Conservation (phyloP, 768 basidiomycete species). For the Plicaturopsis crispa region DNA sequence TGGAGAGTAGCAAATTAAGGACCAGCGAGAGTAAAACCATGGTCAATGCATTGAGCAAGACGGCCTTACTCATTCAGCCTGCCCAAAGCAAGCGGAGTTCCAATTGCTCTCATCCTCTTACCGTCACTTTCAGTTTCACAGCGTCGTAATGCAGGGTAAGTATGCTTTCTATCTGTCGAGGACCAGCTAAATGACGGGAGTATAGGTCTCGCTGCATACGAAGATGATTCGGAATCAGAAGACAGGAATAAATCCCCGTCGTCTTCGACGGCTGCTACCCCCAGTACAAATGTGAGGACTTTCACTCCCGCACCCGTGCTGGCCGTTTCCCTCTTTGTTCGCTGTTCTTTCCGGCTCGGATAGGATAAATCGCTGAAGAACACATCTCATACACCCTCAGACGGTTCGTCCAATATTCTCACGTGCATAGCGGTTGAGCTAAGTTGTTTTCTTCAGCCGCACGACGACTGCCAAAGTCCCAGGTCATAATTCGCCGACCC, state of each 20-base stretch:
- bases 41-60: slow-evolving; percentile 2
- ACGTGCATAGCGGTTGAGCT: too few species aligned
- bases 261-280: slow-evolving; percentile 1
- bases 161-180: neutral
- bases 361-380: slow-evolving; percentile 30
- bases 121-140: neutral
- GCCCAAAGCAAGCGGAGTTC: slow-evolving; percentile 3
- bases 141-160: neutral
- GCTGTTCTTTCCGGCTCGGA: slow-evolving; percentile 33
- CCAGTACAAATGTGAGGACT: slow-evolving; percentile 34
- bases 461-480: slow-evolving; percentile 39
- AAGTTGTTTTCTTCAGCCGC: too few species aligned
- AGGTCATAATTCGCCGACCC: slow-evolving; percentile 53
- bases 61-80: slow-evolving; percentile 1
- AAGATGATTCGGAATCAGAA: slow-evolving; percentile 4
- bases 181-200: neutral
- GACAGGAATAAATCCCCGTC: neutral
- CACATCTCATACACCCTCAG: slow-evolving; percentile 17
- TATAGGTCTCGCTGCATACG: slow-evolving; percentile 4
- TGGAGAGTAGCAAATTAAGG: slow-evolving; percentile 19
- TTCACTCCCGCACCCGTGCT: slow-evolving; percentile 17
- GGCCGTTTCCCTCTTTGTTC: slow-evolving; percentile 40
- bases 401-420: slow-evolving; percentile 22
- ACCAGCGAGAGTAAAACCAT: slow-evolving; percentile 24
- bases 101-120: slow-evolving; percentile 2